Conservation (phyloP, 1,284 basidiomycete species). For the Afroboletus lepidellus region DNA sequence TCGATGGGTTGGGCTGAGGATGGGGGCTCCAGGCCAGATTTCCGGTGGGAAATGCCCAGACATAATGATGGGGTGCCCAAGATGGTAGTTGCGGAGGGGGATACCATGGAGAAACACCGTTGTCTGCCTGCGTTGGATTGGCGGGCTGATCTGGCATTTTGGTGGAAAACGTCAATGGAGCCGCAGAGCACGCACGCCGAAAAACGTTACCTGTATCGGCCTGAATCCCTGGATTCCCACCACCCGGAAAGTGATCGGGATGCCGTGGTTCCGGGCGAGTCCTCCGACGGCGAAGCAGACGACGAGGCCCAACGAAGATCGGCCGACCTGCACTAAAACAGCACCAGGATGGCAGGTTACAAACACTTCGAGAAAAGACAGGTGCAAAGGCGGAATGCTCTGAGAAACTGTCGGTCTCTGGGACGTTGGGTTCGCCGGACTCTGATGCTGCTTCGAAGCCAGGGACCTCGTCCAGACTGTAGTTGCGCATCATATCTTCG, state of each 20-base stretch:
- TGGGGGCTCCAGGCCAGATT: conserved; percentile 34
- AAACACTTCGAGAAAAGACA: conserved; percentile 15
- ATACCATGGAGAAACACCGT: conserved; percentile 4
- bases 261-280: conserved; percentile 3
- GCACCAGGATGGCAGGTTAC: not conserved
- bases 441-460: conserved; percentile 12
- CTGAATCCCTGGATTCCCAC: conserved; percentile 23
- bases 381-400: conserved; percentile 21
- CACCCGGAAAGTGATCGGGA: conserved; percentile 17
- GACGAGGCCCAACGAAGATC: conserved; percentile 15
- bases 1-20: conserved; percentile 22
- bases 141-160: conserved; percentile 11
- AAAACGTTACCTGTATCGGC: conserved; percentile 18
- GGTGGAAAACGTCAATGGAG: conserved; percentile 7
- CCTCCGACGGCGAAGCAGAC: conserved; percentile 7
- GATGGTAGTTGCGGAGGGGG: conserved; percentile 8
- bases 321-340: conserved; percentile 12
- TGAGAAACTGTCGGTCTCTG: conserved; percentile 16
- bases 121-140: not conserved
- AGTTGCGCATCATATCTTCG: conserved; percentile 26
- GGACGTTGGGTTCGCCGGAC: not conserved
- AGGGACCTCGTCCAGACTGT: conserved; percentile 23
- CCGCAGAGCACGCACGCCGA: not conserved
- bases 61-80: conserved; percentile 19
- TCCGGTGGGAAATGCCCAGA: conserved; percentile 27